These are phyloP conservation scores for Fusarium marasasianum DNA, from an alignment of 2,329 filamentous ascomycete genomes.

Conservation along the genomic window DNA sequence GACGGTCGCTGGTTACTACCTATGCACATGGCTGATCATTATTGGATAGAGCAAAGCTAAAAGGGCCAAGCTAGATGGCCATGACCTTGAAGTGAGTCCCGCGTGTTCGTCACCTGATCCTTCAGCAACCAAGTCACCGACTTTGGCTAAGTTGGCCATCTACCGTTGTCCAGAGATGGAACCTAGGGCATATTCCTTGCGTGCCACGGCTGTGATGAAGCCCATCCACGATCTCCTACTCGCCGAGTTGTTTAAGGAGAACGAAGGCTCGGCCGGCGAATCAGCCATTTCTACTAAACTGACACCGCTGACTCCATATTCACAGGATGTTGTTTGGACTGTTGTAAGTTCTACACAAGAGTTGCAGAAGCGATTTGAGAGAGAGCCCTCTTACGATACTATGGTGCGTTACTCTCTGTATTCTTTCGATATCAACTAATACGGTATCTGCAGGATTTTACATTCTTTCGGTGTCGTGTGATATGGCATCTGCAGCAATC, in stretches of 20 bases:
- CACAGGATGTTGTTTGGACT: background rate
- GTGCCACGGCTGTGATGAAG: background rate
- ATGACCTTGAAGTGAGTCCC: background rate
- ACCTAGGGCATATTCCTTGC: background rate
- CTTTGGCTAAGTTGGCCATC: background rate
- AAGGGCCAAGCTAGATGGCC: background rate
- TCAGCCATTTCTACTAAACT: background rate
- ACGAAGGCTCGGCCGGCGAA: no score
- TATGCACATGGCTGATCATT: background rate
- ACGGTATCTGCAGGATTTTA: no score
- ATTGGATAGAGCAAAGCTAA: background rate
- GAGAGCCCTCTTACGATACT: background rate
- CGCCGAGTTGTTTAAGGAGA: accelerated
- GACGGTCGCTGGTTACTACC: background rate
- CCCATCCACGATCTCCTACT: background rate
- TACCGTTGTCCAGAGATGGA: no score
- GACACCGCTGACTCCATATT: background rate
- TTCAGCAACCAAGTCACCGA: background rate
- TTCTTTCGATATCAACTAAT: background rate
- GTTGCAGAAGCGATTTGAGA: background rate
- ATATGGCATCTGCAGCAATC: background rate
- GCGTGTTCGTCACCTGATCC: no score
- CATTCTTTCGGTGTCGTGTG: no score
- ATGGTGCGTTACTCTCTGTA: background rate
- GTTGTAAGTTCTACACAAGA: background rate